Base-by-base conservation (phyloP, 2,329 filamentous ascomycete species). In the Microcera coccophila region DNA sequence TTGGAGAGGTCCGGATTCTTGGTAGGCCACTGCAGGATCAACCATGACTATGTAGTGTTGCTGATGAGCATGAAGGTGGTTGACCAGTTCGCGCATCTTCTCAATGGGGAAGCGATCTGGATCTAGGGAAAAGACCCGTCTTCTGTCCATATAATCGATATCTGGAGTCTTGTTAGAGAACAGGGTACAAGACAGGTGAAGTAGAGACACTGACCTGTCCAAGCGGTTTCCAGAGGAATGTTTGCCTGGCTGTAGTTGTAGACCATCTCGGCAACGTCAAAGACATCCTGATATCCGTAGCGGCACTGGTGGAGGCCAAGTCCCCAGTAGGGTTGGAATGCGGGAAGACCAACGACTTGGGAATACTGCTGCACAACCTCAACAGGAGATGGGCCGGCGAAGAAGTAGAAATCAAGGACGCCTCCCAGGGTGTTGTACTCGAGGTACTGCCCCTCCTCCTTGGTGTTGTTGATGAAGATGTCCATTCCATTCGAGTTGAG, bases 341-440 rank as follows among this genome's bases (percentile, higher is more conserved):
- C 82, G 1, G 87, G 87, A 4, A 87, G 68, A 0, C 87, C 87
- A 39, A 84, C 71, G 2, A 82, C 77, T 43, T 68, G 64, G 49
- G 87, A 82, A 59, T 91, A 93, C 29, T 84, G 75, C 60, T 79
- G 80, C 14, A 81, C 86, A 18, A 90, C 81, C 11, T 83, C 77
- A 5, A 76, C 72, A 44, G 83, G 82, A 0, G 74, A 81, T 0
- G 86, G 85, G 0, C 88, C 88, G 11, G 84, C 76, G 57, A 85
- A 86, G 66, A 93, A 87, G 62, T 87, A 90, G 15, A 93, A 70
- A 59, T 93, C 87, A 41, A 93, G 79, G 38, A 75, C 82, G 17
- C 89, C 88, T 40, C 88, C 88, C 0, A 94, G 66, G 1, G 82
- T 80, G 61, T 90, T 89, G 68, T 90, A 93, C 65, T 91, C 85